Base-by-base conservation (phyloP, 1,139 yeast genomes). In the Entelexis sorbosivorans region DNA sequence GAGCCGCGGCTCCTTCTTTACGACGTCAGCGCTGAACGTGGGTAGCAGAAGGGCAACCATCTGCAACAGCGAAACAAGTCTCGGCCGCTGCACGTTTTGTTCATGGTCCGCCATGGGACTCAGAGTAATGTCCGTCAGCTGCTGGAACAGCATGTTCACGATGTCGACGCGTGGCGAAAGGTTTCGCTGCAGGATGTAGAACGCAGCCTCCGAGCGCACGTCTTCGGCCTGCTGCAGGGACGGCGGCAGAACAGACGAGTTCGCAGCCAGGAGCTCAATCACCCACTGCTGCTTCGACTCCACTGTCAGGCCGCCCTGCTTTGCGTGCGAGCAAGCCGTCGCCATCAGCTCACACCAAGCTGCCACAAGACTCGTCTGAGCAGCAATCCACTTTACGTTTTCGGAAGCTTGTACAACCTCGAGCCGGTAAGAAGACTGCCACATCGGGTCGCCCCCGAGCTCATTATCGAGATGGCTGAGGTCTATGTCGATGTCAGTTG, bases 41-140 rank as follows among this genome's bases (percentile, higher is more conserved):
- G 60, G 61, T n/a, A 67, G 61, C 39, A 58, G 57, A 5, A 66
- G 49, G 9, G 49, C 53, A 2, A 47, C 45, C 49, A 53, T 48
- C 22, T 50, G 42, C 36, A 53, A 34, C 16, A 50, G 36, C 14
- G 47, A 34, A 10, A 44, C 28, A 5, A 50, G 29, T 5, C 56
- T 42, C 6, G 47, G 38, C 24, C 38, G 11, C 24, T 38, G 17
- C 5, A 26, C 11, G 17, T 34, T 5, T 9, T 20, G 20, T 4
- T 16, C 36, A 6, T 14, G 38, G 34, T 16, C 45, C 31, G 24
- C 50, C 46, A 22, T 2, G 5, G 56, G 53, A 13, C 47, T 43
- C 36, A 38, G 11, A 2, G 53, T 46, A 19, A 52, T 32, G 8
- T 52, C 55, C 4, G 40, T 35, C 17, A 58, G 43, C 42, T 57